Evolutionary conservation across 179 eudicot species (phyloP).

Genomic region (Dionaea muscipula): DNA sequence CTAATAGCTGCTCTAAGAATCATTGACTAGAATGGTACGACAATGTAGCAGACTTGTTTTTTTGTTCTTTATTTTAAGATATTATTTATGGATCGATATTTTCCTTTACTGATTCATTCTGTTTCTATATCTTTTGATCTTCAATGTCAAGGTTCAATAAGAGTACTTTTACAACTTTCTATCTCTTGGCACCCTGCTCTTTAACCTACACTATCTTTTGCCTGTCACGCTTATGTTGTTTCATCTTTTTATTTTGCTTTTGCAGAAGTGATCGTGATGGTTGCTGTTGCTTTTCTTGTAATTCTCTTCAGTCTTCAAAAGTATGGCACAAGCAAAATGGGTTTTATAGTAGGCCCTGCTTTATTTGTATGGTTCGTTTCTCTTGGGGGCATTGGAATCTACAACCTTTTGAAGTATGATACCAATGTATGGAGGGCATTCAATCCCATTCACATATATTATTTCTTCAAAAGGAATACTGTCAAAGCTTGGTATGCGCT

Average conservation of each 20-base stretch:
- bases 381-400: conserved; percentile 77
- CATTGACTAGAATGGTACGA: too few relatives aligned
- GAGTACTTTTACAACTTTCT: too few relatives aligned
- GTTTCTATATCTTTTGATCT: too few relatives aligned
- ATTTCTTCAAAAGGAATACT: conserved; percentile 71
- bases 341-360: conserved; percentile 88
- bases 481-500: conserved; percentile 87
- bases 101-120: too few relatives aligned
- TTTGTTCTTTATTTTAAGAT: too few relatives aligned
- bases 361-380: conserved; percentile 90
- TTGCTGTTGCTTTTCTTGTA: conserved; percentile 76
- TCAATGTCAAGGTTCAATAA: too few relatives aligned
- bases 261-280: conserved; percentile 84
- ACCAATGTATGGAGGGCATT: conserved; percentile 71
- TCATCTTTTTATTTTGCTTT: conserved; percentile 13
- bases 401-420: conserved; percentile 73
- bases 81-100: too few relatives aligned
- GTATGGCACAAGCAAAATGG: conserved; percentile 97
- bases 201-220: too few relatives aligned
- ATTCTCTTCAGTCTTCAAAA: conserved; percentile 82
- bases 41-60: too few relatives aligned
- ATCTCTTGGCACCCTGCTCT: too few relatives aligned
- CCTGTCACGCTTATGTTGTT: background rate
- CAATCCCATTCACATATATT: conserved; percentile 83
- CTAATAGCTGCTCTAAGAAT: too few relatives aligned